Evolutionary conservation across 176 grass and related monocot species (phyloP), one percentile per base, ranked within the genome.

Genomic region (Tillandsia fasciculata): DNA sequence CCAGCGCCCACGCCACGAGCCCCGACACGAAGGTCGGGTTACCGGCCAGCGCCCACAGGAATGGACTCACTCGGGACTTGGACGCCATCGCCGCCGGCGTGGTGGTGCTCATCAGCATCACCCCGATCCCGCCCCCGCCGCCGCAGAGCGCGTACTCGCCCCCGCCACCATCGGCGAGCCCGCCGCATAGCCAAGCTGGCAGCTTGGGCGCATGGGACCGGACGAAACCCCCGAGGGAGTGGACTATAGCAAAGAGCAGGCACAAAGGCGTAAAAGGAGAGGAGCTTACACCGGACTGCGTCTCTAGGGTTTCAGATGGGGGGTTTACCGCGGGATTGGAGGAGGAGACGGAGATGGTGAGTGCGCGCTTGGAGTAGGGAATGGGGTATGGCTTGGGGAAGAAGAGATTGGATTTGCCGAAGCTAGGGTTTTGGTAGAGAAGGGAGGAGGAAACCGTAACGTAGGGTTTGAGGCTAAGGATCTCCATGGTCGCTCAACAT

Each of bases 21-120:
- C 86, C 94, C 5, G 94, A 97, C 63, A 90, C 74, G 57, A 97
- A 97, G 13, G 89, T 97, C n/a, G 94, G 86, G 76, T 97, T 97
- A 22, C 80, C 86, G 5, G 89, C 86, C 9, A 97, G 79, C 64
- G 89, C 88, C 48, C 68, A 69, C 14, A 97, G 50, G 77, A 87
- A 90, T 0, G 86, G 93, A 64, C 77, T 92, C 71, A 89, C 89
- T 26, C 74, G 81, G 18, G 89, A 80, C 79, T 90, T 93, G 29
- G 94, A 83, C 10, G 90, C 81, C 64, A 78, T 83, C 26, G 86
- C 88, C 53, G 84, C 92, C 68, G 88, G 5, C 33, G 33, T 42
- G 33, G 33, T 97, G 51, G 84, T 97, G 84, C 94, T 97, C 94
- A 97, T 97, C 72, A 97, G 82, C 57, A 93, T 65, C 65, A 85